Evolutionary conservation across 1,284 basidiomycete species (phyloP), one percentile per base, ranked within the genome.

Genomic region (Neonothopanus nambi): DNA sequence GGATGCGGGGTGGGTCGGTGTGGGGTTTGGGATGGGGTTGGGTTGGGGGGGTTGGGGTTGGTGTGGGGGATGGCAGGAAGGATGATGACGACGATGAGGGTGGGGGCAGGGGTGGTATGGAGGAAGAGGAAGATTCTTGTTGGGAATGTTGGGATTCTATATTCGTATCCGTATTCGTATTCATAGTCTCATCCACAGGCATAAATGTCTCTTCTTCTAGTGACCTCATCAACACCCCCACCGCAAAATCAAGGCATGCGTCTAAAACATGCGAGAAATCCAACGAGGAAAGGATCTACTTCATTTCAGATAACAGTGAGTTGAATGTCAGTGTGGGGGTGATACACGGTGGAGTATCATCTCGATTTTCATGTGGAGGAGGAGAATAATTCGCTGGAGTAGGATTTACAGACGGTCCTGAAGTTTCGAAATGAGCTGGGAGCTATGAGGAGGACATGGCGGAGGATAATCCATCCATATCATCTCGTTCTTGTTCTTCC

Each of bases 241-340:
- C 87, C 33, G 86, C 84, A 5, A 74, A 74, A 65, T 93, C 89
- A 21, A 95, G 75, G 51, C 81, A 81, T 35, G 77, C 78, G 46
- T 84, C 81, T 2, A 93, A 76, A 2, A 91, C 85, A 39, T 75
- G 67, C 2, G 76, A 71, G 64, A 93, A 93, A 65, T 93, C 87
- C 0, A 82, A 70, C 0, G 87, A 89, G 5, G 80, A 70, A 36
- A 94, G 70, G 42, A 86, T 77, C 4, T 70, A 68, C 39, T 81
- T 80, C 0, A 90, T 91, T 67, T 94, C 89, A 23, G 77, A 72
- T 12, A 95, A 73, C 13, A 95, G 79, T 0, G 70, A 62, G 2
- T 76, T 71, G 65, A 96, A 89, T 7, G 73, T 71, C 0, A 80
- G 69, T 48, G 85, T 81, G 42, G 71, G 66, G 3, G 63, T 57